Evolutionary conservation across 208 protist species (phyloP), one percentile per base, ranked within the genome.

Genomic region (Leishmania gerbilli): DNA sequence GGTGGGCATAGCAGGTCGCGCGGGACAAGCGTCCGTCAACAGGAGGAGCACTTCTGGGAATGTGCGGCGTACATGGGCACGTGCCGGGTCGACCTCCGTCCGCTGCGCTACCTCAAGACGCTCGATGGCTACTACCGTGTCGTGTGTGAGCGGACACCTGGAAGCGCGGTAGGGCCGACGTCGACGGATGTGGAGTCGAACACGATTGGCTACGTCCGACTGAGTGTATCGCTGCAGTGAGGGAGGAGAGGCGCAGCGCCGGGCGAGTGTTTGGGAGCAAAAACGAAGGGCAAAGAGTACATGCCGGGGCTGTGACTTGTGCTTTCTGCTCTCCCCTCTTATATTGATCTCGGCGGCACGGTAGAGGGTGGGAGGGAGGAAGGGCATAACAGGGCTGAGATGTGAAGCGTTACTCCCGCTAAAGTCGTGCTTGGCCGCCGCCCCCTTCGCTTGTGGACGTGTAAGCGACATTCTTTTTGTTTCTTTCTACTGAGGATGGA

Each of bases 51-150:
- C n/a, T 95, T 96, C 74, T 96, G 92, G 94, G 83, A 85, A 6
- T 84, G 79, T 15, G 85, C 91, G 1, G 90, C 92, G 34, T 85
- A 89, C 69, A 81, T 96, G 79, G 94, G 92, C 65, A 90, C 92
- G 37, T 94, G 88, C 69, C 80, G 88, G 15, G 85, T 97, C 5
- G 92, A 97, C 81, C 90, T 97, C 7, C 89, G 91, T 45, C 89
- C 92, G 8, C 85, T 97, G 77, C 91, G 92, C 7, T 95, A 94
- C 77, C 77, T 97, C 24, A 71, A 79, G 6, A 67, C 74, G 8
- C 80, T 96, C 37, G 90, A 97, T 58, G 94, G 94, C 3, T 97
- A 93, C 78, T 96, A 96, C 84, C 87, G 90, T 8, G 82, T 96
- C 27, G 60, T 84, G 56, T 82, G 77, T n/a, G 83, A 82, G 77